Evolutionary conservation across 805 yeast genomes (phyloP).

Genomic region (Yamadazyma kitorensis): DNA sequence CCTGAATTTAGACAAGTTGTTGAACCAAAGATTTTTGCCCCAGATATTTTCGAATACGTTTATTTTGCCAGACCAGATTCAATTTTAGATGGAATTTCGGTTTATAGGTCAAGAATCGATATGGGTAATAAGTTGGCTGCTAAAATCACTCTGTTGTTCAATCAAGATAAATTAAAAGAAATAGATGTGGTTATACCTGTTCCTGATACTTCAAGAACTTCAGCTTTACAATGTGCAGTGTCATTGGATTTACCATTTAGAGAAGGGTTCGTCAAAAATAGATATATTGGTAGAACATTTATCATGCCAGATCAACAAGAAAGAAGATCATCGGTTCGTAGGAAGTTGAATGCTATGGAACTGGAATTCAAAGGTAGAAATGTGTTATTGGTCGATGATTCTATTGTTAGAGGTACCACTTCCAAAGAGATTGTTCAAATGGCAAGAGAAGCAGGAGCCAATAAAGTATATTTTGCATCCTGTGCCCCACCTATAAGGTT

Average conservation of each 20-base stretch:
- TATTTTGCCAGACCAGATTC: constrained; percentile 98
- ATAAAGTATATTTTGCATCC: constrained; percentile 90
- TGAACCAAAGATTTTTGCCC: constrained; percentile 74
- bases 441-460: constrained; percentile 99
- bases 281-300: constrained; percentile 96
- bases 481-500: constrained; percentile 97
- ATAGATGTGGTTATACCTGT: constrained; percentile 97
- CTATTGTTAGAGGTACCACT: constrained; percentile 97
- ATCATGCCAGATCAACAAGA: constrained; percentile 98
- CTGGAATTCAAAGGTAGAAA: constrained; percentile 82
- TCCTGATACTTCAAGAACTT: constrained; percentile 96
- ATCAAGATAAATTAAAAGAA: constrained; percentile 26
- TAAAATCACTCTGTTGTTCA: constrained; percentile 47
- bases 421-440: constrained; percentile 92
- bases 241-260: constrained; percentile 79
- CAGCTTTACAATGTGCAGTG: constrained; percentile 90
- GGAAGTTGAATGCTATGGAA: constrained; percentile 95
- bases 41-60: constrained; percentile 95
- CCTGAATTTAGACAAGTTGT: constrained; percentile 90
- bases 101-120: constrained; percentile 84
- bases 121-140: constrained; percentile 92
- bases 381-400: constrained; percentile 91
- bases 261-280: constrained; percentile 95
- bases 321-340: constrained; percentile 88
- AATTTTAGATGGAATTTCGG: constrained; percentile 94